phyloP scores from a whole-genome alignment of 2,329 filamentous ascomycete species.

The Penicillium paneum region DNA sequence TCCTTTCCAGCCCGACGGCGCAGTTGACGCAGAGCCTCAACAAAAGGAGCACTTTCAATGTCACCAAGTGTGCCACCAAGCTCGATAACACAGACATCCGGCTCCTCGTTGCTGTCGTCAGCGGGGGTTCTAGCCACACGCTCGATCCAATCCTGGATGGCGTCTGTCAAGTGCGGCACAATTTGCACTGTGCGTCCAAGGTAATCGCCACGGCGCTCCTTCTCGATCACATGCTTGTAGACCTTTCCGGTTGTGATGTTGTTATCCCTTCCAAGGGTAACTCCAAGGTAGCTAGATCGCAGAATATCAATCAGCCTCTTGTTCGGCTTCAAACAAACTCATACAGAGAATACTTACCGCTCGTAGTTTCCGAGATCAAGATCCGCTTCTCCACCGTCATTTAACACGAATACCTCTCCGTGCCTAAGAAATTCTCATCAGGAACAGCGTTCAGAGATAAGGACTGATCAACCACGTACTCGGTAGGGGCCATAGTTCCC shows the following conservation, averaged over 20 bases:
- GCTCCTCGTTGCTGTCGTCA: conserved; percentile 75
- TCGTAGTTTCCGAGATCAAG: conserved; percentile 74
- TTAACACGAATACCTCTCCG: conserved; percentile 83
- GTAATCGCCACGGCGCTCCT: conserved; percentile 69
- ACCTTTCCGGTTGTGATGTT: conserved; percentile 98
- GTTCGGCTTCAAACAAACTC: not conserved
- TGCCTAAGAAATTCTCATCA: conserved; percentile 52
- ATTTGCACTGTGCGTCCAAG: conserved; percentile 85
- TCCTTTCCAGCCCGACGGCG: conserved; percentile 66
- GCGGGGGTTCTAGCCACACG: conserved; percentile 80
- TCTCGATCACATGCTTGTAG: conserved; percentile 81
- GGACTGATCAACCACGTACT: conserved; percentile 6
- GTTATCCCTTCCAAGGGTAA: conserved; percentile 77
- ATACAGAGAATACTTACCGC: conserved; percentile 34
- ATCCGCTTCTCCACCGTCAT: conserved; percentile 74
- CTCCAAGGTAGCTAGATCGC: conserved; percentile 62
- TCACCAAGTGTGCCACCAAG: conserved; percentile 55
- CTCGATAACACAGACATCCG: conserved; percentile 87
- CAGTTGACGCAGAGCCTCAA: conserved; percentile 80
- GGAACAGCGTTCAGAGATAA: not conserved
- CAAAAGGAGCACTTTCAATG: conserved; percentile 81
- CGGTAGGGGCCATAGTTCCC: conserved; percentile 55
- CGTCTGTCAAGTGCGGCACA: conserved; percentile 85
- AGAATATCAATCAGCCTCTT: not conserved
- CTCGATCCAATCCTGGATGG: conserved; percentile 89